These are phyloP conservation scores for Emergomyces africanus DNA, from an alignment of 2,329 filamentous ascomycete species.

Conservation along the genomic window DNA sequence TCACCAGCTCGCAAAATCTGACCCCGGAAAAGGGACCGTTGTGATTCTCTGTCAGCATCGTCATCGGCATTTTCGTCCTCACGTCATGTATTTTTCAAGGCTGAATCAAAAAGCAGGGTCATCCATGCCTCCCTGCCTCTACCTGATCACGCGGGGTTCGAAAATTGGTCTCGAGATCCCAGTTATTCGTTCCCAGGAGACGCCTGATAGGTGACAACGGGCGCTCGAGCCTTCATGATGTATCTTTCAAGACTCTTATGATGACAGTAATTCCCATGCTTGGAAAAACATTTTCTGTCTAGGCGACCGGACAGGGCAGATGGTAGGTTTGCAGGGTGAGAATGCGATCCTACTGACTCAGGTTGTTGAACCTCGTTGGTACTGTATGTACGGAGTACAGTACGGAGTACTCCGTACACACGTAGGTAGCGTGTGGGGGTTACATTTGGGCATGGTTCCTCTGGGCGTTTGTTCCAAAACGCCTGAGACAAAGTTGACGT, in stretches of 20 bases:
- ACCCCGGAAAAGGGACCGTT: too few species aligned
- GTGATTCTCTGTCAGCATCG: background rate
- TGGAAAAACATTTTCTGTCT: background rate
- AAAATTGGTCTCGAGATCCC: background rate
- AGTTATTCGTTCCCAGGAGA: background rate
- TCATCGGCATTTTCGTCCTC: background rate
- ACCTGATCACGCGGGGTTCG: background rate
- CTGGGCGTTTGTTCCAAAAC: background rate
- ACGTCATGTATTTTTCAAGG: background rate
- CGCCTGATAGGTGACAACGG: background rate
- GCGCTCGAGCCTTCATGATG: background rate
- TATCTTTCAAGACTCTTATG: background rate
- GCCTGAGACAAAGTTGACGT: background rate
- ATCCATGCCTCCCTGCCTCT: background rate
- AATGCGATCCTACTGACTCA: background rate
- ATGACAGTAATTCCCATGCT: background rate
- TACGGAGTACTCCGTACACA: too few species aligned
- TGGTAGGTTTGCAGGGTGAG: background rate
- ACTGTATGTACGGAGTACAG: too few species aligned
- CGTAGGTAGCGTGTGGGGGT: background rate
- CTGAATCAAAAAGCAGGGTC: background rate
- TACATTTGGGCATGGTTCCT: background rate
- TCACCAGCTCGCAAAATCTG: too few species aligned
- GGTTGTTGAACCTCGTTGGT: background rate
- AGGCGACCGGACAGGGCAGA: background rate